These are phyloP conservation scores for Sequoia sempervirens DNA, from an alignment of 75 land plant genomes.

Conservation along the genomic window DNA sequence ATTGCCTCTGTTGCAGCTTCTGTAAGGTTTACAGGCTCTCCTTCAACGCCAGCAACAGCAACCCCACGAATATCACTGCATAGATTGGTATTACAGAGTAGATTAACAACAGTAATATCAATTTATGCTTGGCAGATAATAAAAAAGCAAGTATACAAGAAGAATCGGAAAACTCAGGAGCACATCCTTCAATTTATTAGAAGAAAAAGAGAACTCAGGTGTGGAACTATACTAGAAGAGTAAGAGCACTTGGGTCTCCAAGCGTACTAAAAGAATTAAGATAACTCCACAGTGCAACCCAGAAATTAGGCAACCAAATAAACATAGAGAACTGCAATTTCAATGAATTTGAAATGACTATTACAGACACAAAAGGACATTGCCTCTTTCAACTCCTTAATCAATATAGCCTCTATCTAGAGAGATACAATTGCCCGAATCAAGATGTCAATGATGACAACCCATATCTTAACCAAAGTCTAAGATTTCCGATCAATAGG, in stretches of 20 bases:
- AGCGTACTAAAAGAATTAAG: too few species aligned
- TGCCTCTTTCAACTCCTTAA: too few species aligned
- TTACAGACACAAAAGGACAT: not conserved
- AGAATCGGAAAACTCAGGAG: not conserved
- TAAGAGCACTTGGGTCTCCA: not conserved
- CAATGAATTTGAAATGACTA: not conserved
- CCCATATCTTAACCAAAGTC: too few species aligned
- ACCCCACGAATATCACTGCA: conserved; percentile 95
- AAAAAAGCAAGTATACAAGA: not conserved
- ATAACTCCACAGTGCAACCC: too few species aligned
- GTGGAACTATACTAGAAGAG: not conserved
- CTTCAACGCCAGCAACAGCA: conserved; percentile 84
- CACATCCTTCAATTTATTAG: too few species aligned
- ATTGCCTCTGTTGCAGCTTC: conserved; percentile 80
- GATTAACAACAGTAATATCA: not conserved
- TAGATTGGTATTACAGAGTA: conserved; percentile 2
- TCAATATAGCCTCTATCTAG: conserved; percentile 1
- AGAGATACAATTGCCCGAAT: too few species aligned
- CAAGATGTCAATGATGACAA: too few species aligned
- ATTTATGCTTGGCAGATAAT: not conserved
- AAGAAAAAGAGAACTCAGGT: not conserved
- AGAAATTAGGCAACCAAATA: not conserved
- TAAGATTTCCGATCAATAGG: too few species aligned
- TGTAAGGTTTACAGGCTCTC: conserved; percentile 83
- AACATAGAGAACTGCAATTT: not conserved